Percentiles rank a stretch among this genome's conserved stretches.
These are phyloP conservation scores for Cryphonectria naterciae DNA, from an alignment of 2,329 filamentous ascomycete species.

Conservation along the genomic window DNA sequence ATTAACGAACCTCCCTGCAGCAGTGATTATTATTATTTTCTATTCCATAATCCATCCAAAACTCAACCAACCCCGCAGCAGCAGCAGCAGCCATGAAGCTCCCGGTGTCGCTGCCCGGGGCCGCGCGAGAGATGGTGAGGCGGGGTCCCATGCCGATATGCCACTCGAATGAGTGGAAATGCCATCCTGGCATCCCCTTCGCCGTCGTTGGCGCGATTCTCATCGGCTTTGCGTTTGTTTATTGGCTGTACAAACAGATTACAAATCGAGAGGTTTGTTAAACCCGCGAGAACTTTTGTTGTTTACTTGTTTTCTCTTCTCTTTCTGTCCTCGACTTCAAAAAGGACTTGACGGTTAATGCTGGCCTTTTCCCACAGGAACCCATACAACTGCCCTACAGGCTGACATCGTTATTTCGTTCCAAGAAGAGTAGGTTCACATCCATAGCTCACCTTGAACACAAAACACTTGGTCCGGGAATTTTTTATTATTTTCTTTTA, in stretches of 20 bases:
- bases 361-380: background rate
- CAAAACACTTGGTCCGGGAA: background rate
- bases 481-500: too few species aligned
- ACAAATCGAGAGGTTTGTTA: background rate
- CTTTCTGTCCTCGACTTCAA: background rate
- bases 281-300: background rate
- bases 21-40: background rate
- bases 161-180: slow-evolving; percentile 5
- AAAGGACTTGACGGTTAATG: background rate
- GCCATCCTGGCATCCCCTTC: slow-evolving; percentile 13
- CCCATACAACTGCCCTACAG: slow-evolving; percentile 2
- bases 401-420: background rate
- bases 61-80: background rate
- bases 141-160: background rate
- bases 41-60: background rate
- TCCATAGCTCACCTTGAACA: background rate
- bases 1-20: background rate
- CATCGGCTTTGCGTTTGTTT: background rate
- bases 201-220: slow-evolving; percentile 1
- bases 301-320: background rate
- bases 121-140: background rate
- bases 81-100: background rate
- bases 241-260: background rate
- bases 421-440: slow-evolving; percentile 10
- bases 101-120: background rate